Evolutionary conservation across 805 yeast genomes (phyloP).

Genomic region (Wickerhamiella spandovensis): DNA sequence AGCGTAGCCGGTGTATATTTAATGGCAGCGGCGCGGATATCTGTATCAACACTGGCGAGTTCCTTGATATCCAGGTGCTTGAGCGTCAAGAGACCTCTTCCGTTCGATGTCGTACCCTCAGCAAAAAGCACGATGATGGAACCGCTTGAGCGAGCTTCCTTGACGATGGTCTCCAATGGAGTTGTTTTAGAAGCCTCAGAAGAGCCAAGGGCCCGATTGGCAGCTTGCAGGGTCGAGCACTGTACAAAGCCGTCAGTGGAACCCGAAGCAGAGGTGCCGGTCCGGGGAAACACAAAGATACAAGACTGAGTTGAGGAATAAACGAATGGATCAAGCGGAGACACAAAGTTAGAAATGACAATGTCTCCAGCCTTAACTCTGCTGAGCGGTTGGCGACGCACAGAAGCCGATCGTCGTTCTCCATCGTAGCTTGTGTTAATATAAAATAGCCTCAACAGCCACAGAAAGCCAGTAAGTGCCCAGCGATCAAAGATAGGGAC

Average conservation of each 20-base stretch:
- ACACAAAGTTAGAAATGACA: constrained; percentile 41
- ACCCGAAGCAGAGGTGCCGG: background rate
- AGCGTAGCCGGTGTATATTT: constrained; percentile 24
- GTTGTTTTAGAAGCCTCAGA: constrained; percentile 1
- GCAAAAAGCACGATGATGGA: constrained; percentile 43
- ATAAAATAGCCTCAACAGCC: constrained; percentile 13
- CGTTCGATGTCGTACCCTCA: constrained; percentile 82
- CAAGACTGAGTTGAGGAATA: constrained; percentile 16
- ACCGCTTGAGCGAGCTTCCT: constrained; percentile 23
- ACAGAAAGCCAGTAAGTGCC: constrained; percentile 6
- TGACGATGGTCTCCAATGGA: constrained; percentile 11
- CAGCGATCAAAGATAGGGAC: constrained; percentile 5
- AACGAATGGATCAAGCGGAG: constrained; percentile 44
- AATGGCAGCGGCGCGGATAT: constrained; percentile 19
- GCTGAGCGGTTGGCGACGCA: constrained; percentile 19
- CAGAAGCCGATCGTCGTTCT: constrained; percentile 28
- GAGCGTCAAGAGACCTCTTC: constrained; percentile 58
- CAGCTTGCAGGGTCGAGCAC: constrained; percentile 3
- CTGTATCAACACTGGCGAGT: constrained; percentile 5
- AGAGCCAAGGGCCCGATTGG: constrained; percentile 14
- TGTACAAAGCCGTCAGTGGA: constrained; percentile 4
- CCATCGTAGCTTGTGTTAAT: constrained; percentile 34
- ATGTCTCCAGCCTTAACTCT: constrained; percentile 30
- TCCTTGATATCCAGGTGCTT: constrained; percentile 19
- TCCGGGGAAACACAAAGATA: constrained; percentile 28